Percentiles rank a stretch among this genome's conserved stretches.
These are phyloP conservation scores for Blastobotrys aristatus DNA, from an alignment of 1,139 yeast species.

Conservation along the genomic window DNA sequence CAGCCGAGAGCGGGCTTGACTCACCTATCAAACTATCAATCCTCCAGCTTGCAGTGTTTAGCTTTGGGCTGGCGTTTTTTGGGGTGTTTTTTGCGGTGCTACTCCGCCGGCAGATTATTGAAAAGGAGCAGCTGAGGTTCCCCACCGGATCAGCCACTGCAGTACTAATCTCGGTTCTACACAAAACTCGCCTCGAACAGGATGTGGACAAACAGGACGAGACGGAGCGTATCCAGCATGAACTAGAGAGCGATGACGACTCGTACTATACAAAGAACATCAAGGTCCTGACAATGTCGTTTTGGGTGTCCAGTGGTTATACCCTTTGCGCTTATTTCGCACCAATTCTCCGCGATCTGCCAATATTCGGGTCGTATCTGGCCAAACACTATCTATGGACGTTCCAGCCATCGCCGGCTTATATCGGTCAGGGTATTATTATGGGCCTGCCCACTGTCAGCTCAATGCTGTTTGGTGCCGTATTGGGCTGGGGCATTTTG, in stretches of 20 bases:
- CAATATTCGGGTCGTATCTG: constrained; percentile 66
- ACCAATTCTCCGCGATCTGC: constrained; percentile 63
- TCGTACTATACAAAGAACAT: constrained; percentile 51
- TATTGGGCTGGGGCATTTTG: constrained; percentile 86
- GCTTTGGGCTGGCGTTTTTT: constrained; percentile 79
- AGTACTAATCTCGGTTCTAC: constrained; percentile 80
- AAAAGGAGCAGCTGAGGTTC: constrained; percentile 78
- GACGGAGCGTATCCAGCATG: not conserved
- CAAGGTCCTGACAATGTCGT: constrained; percentile 52
- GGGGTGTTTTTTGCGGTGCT: constrained; percentile 96
- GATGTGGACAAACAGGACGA: constrained; percentile 15
- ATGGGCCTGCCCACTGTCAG: constrained; percentile 93
- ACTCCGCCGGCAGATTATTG: constrained; percentile 74
- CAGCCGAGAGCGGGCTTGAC: constrained; percentile 68
- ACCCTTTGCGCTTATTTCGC: constrained; percentile 67
- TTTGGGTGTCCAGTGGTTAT: constrained; percentile 63
- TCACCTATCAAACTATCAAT: constrained; percentile 33
- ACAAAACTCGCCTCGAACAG: constrained; percentile 41
- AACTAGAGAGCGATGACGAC: constrained; percentile 3
- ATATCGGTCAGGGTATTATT: constrained; percentile 94
- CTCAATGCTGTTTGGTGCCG: constrained; percentile 84
- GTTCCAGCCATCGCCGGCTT: constrained; percentile 94
- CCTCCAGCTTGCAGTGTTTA: constrained; percentile 68
- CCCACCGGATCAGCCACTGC: constrained; percentile 98
- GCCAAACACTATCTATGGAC: constrained; percentile 75